phyloP scores from a whole-genome alignment of 2,329 filamentous ascomycete genomes.

The Hymenoscyphus fructigenus region DNA sequence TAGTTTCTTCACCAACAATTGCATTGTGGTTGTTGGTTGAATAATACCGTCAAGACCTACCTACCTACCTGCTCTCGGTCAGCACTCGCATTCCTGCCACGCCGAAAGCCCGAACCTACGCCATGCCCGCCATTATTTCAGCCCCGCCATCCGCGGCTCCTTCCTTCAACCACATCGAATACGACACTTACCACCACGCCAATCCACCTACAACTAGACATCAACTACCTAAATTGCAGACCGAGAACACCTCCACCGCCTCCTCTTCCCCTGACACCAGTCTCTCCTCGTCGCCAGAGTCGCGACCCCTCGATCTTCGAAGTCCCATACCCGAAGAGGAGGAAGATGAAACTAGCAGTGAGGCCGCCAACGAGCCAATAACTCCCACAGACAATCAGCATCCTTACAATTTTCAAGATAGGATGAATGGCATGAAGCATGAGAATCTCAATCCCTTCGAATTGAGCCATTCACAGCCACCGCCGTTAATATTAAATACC shows the following conservation, averaged over 20 bases:
- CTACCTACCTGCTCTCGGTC: background rate
- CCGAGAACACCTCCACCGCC: slow-evolving; percentile 16
- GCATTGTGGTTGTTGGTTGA: background rate
- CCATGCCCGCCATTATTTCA: background rate
- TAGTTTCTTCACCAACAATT: background rate
- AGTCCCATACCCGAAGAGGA: slow-evolving; percentile 55
- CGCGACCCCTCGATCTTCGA: slow-evolving; percentile 47
- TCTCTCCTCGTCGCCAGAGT: slow-evolving; percentile 29
- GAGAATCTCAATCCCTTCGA: slow-evolving; percentile 11
- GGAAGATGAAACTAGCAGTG: slow-evolving; percentile 56
- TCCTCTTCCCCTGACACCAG: slow-evolving; percentile 19
- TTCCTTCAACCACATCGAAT: slow-evolving; percentile 14
- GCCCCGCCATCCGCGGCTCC: slow-evolving; percentile 9
- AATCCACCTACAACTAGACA: slow-evolving; percentile 10
- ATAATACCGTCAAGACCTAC: background rate
- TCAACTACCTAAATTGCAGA: slow-evolving; percentile 14
- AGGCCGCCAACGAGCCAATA: slow-evolving; percentile 58
- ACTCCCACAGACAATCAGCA: slow-evolving; percentile 60
- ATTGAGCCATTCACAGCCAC: slow-evolving; percentile 5
- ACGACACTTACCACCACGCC: slow-evolving; percentile 6
- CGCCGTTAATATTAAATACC: slow-evolving; percentile 28
- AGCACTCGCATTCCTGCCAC: background rate
- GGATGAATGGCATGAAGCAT: slow-evolving; percentile 15
- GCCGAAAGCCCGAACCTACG: background rate
- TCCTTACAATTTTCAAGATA: slow-evolving; percentile 52